These are phyloP conservation scores for Inonotus hispidus DNA, from an alignment of 1,284 basidiomycete species.

Conservation along the genomic window DNA sequence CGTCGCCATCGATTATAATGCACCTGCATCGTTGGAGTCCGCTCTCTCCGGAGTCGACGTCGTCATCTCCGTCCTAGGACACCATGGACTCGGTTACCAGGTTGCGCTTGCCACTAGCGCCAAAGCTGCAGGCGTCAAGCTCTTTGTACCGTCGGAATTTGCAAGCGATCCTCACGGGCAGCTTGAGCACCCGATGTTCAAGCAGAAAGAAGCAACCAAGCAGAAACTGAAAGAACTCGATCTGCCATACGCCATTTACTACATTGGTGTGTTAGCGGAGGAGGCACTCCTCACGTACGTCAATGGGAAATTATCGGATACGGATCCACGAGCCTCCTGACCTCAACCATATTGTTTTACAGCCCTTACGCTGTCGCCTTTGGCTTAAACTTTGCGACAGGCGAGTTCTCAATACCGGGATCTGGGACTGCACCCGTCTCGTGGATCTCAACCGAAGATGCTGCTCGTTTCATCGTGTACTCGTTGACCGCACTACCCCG, in stretches of 20 bases:
- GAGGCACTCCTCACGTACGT: constrained; percentile 14
- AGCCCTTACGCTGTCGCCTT: constrained; percentile 20
- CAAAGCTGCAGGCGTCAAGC: constrained; percentile 33
- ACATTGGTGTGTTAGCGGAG: constrained; percentile 26
- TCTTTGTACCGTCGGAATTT: constrained; percentile 37
- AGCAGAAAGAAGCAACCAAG: constrained; percentile 14
- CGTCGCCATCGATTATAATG: constrained; percentile 29
- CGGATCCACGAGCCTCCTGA: constrained; percentile 23
- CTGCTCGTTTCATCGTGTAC: constrained; percentile 33
- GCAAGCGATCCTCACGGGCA: constrained; percentile 26
- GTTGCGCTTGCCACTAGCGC: constrained; percentile 32
- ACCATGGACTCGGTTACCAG: constrained; percentile 27
- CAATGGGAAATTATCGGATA: neutral
- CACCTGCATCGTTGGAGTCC: constrained; percentile 26
- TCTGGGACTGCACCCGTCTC: constrained; percentile 29
- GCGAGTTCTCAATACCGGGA: constrained; percentile 32
- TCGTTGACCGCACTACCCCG: constrained; percentile 29
- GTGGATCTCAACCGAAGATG: constrained; percentile 30
- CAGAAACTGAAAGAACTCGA: constrained; percentile 30
- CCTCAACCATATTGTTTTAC: constrained; percentile 15
- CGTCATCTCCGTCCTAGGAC: constrained; percentile 31
- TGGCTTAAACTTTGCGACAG: constrained; percentile 22
- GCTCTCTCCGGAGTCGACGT: constrained; percentile 31
- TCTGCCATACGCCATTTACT: constrained; percentile 30
- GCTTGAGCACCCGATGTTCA: constrained; percentile 20